Evolutionary conservation across 208 protist genomes (phyloP).

Genomic region (Crithidia expoeki): DNA sequence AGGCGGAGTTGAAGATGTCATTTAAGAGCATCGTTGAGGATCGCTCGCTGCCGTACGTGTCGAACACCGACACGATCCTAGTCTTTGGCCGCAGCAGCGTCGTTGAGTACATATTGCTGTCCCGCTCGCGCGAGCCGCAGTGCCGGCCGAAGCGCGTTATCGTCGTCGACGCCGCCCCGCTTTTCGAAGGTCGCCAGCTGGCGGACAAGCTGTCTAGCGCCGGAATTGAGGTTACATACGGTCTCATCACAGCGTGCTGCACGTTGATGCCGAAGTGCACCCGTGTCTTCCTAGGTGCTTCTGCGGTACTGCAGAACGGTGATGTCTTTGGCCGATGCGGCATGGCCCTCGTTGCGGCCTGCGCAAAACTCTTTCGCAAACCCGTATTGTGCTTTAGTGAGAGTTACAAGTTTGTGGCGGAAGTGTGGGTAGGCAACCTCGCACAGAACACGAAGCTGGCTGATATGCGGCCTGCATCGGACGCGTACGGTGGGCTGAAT

Average conservation of each 20-base stretch:
- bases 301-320: constrained; percentile 94
- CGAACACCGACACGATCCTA: constrained; percentile 70
- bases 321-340: constrained; percentile 92
- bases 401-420: constrained; percentile 98
- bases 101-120: constrained; percentile 76
- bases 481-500: constrained; percentile 23
- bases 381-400: constrained; percentile 97
- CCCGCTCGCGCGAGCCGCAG: constrained; percentile 44
- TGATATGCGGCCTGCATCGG: constrained; percentile 43
- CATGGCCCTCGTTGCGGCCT: constrained; percentile 93
- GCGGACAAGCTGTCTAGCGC: constrained; percentile 69
- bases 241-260: constrained; percentile 92
- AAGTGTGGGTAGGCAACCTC: constrained; percentile 95
- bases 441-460: constrained; percentile 94
- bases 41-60: constrained; percentile 68
- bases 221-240: constrained; percentile 94
- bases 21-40: constrained; percentile 81
- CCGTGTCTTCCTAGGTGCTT: constrained; percentile 95
- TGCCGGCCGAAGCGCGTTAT: constrained; percentile 82
- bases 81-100: constrained; percentile 83
- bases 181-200: constrained; percentile 89
- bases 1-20: constrained; percentile 63
- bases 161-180: constrained; percentile 95
- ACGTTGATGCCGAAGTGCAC: constrained; percentile 95
- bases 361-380: constrained; percentile 93